These are phyloP conservation scores for Penicillium steckii DNA, from an alignment of 495 filamentous ascomycete genomes.

Conservation along the genomic window DNA sequence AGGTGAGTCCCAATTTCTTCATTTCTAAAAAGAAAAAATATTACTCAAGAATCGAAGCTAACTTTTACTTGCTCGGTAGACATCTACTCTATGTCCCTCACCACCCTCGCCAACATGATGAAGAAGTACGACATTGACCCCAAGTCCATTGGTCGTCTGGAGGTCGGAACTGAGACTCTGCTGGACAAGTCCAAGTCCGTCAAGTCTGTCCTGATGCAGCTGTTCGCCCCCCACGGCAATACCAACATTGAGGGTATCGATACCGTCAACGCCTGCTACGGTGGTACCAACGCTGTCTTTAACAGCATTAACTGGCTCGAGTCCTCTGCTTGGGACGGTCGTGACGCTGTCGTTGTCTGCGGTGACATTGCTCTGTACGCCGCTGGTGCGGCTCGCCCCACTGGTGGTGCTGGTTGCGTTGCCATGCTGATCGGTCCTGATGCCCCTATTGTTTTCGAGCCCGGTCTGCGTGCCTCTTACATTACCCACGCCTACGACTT, in stretches of 20 bases:
- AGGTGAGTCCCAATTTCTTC: conserved; percentile 60
- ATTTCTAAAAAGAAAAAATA: no score
- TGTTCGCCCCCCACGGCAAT: conserved; percentile 80
- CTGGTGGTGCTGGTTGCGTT: conserved; percentile 91
- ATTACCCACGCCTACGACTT: conserved; percentile 97
- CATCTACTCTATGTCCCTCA: conserved; percentile 96
- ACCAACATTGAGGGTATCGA: conserved; percentile 97
- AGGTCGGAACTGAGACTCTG: conserved; percentile 97
- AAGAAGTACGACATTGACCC: conserved; percentile 93
- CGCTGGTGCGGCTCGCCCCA: conserved; percentile 92
- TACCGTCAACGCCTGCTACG: conserved; percentile 97
- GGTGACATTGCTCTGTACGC: conserved; percentile 98
- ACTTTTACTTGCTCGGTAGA: conserved; percentile 51
- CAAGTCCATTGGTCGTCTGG: conserved; percentile 85
- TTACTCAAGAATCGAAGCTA: neutral
- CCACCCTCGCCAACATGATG: conserved; percentile 82
- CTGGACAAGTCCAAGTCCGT: conserved; percentile 99
- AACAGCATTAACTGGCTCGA: conserved; percentile 98
- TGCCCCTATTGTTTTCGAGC: conserved; percentile 86
- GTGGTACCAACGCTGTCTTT: conserved; percentile 96
- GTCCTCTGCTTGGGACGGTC: conserved; percentile 96
- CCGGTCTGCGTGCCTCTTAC: conserved; percentile 88
- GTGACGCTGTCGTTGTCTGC: conserved; percentile 88
- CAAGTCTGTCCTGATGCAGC: conserved; percentile 99
- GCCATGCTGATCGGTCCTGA: conserved; percentile 93